Conservation (phyloP, 169 alveolate genomes). For the Plasmodium chabaudi region DNA sequence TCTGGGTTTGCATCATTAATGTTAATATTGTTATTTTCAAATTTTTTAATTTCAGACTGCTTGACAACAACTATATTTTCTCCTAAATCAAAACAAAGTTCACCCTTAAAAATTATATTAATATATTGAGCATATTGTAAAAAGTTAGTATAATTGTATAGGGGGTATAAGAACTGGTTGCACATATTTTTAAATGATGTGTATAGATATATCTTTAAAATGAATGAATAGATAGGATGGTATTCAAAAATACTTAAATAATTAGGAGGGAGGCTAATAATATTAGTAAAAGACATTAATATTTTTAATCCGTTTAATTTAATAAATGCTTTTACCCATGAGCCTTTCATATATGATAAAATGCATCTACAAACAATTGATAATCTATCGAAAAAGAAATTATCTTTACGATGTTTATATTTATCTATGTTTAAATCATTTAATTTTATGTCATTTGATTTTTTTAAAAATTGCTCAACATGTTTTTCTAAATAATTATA, state of each 20-base stretch:
- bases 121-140: constrained; percentile 23
- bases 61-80: constrained; percentile 28
- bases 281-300: constrained; percentile 37
- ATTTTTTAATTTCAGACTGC: constrained; percentile 8
- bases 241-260: constrained; percentile 61
- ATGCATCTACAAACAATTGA: constrained; percentile 62
- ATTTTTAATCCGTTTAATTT: constrained; percentile 55
- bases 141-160: constrained; percentile 60
- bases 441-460: constrained; percentile 21
- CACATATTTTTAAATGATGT: constrained; percentile 44
- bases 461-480: constrained; percentile 41
- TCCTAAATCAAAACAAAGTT: constrained; percentile 27
- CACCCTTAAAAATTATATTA: not conserved
- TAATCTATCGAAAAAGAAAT: constrained; percentile 59
- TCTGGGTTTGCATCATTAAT: not conserved
- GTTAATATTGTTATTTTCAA: too few species aligned
- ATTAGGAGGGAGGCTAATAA: constrained; percentile 62
- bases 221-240: constrained; percentile 47
- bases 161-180: constrained; percentile 46
- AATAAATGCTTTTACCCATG: constrained; percentile 57
- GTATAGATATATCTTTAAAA: constrained; percentile 34
- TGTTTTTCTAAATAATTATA: constrained; percentile 56
- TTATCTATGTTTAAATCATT: constrained; percentile 62
- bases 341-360: constrained; percentile 67
- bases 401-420: constrained; percentile 55